These are phyloP conservation scores for Tetradesmus obliquus DNA, from an alignment of 139 green algal species.

Conservation along the genomic window DNA sequence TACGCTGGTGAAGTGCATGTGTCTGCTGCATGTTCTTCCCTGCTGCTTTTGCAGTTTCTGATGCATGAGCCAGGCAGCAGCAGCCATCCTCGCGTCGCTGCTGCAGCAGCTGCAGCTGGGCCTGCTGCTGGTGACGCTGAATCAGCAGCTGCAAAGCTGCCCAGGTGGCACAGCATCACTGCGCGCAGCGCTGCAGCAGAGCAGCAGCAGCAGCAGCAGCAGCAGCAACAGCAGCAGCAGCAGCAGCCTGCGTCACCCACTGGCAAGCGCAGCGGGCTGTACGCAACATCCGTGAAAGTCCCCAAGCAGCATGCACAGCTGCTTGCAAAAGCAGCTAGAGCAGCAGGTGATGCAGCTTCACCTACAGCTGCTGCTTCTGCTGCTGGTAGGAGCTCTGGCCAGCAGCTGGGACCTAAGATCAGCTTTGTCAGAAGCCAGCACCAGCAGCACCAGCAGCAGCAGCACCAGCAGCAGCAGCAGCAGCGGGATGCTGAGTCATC, in stretches of 20 bases:
- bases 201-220: slow-evolving; percentile 3
- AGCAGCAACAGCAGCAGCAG: neutral
- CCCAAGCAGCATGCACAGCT: neutral
- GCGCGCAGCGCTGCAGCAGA: neutral
- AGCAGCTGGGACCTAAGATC: neutral
- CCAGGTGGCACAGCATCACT: neutral
- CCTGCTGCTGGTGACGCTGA: neutral
- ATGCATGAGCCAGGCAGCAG: neutral
- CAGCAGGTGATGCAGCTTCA: neutral
- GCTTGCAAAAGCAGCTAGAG: neutral
- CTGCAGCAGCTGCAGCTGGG: neutral
- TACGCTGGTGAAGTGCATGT: too few relatives aligned
- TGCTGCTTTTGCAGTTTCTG: neutral
- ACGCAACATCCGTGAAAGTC: neutral
- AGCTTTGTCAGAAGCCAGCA: neutral
- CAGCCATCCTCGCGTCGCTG: neutral
- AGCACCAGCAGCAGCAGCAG: neutral
- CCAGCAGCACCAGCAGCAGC: too few relatives aligned
- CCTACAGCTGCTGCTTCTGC: neutral
- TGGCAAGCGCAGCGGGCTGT: neutral
- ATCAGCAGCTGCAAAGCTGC: neutral
- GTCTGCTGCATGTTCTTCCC: neutral
- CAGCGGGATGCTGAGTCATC: neutral
- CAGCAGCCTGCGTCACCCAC: neutral
- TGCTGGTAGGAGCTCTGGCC: neutral